These are phyloP conservation scores for Alternaria sp. DNA, from an alignment of 2,329 filamentous ascomycete species.

Conservation along the genomic window DNA sequence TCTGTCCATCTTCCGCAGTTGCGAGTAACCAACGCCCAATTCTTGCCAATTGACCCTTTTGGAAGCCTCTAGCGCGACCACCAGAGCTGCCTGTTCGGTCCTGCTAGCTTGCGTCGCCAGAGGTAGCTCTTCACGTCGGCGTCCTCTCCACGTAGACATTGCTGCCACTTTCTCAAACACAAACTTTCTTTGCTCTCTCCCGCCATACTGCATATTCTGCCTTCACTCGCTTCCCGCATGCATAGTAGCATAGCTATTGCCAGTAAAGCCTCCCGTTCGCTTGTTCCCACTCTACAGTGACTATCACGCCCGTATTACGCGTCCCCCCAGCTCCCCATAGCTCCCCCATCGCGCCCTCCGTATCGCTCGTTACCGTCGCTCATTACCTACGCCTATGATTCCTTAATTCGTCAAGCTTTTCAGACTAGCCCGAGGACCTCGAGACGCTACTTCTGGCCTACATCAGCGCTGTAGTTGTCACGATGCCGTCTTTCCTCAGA, in stretches of 20 bases:
- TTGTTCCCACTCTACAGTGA: slow-evolving; percentile 24
- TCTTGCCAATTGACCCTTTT: slow-evolving; percentile 3
- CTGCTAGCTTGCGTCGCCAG: slow-evolving; percentile 18
- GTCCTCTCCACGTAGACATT: slow-evolving; percentile 10
- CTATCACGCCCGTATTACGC: slow-evolving; percentile 36
- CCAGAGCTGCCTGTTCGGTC: slow-evolving; percentile 12
- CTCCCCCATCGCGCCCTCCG: slow-evolving; percentile 19
- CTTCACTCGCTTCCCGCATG: slow-evolving; percentile 33
- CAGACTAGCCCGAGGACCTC: background rate
- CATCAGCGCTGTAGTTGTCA: slow-evolving; percentile 20
- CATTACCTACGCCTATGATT: slow-evolving; percentile 12
- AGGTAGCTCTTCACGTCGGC: slow-evolving; percentile 18
- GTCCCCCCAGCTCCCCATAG: slow-evolving; percentile 26
- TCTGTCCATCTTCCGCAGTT: background rate
- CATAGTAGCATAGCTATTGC: slow-evolving; percentile 25
- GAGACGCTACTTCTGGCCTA: background rate
- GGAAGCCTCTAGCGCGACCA: background rate
- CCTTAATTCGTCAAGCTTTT: background rate
- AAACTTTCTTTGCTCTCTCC: slow-evolving; percentile 20
- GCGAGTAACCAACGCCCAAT: slow-evolving; percentile 6
- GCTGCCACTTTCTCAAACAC: slow-evolving; percentile 13
- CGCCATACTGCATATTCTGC: slow-evolving; percentile 25
- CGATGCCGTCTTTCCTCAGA: slow-evolving; percentile 72
- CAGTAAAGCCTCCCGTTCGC: slow-evolving; percentile 29
- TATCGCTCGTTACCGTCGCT: slow-evolving; percentile 30